These are phyloP conservation scores for Paecilomyces formosus DNA, from an alignment of 2,329 filamentous ascomycete genomes.

Conservation along the genomic window DNA sequence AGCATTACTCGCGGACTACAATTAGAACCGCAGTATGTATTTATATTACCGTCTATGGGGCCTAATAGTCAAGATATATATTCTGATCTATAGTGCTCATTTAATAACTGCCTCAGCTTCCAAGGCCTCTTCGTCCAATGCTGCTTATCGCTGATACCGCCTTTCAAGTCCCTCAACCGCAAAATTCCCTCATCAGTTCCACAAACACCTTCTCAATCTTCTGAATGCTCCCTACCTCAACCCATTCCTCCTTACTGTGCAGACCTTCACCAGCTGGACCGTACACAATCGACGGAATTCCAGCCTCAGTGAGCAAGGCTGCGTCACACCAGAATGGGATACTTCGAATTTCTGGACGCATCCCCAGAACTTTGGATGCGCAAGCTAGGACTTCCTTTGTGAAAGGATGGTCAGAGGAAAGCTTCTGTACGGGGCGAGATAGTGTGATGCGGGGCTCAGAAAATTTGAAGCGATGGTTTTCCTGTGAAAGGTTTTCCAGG, in stretches of 20 bases:
- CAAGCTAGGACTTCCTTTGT: conserved; percentile 23
- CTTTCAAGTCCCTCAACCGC: neutral
- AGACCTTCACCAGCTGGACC: conserved; percentile 44
- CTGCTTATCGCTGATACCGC: no score
- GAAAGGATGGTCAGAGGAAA: conserved; percentile 36
- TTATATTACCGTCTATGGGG: no score
- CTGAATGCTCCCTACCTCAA: conserved; percentile 37
- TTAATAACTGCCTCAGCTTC: no score
- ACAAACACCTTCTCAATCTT: conserved; percentile 16
- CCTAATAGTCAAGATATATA: no score
- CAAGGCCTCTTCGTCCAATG: no score
- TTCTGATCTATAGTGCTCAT: no score
- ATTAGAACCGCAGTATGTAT: no score
- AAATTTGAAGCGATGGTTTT: conserved; percentile 34
- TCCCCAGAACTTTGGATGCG: conserved; percentile 19
- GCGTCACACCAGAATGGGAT: conserved; percentile 45
- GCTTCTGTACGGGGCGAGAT: conserved; percentile 36
- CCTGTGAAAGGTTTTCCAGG: conserved; percentile 23
- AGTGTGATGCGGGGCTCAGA: conserved; percentile 33
- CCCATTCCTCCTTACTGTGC: conserved; percentile 46
- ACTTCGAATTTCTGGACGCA: conserved; percentile 17
- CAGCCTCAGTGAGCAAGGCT: conserved; percentile 39
- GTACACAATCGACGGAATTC: conserved; percentile 42
- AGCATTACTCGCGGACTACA: no score
- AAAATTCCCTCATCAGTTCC: neutral